Evolutionary conservation across 352 stramenopile species (phyloP), one percentile per base, ranked within the genome.

Genomic region (Pythium dissimile): DNA sequence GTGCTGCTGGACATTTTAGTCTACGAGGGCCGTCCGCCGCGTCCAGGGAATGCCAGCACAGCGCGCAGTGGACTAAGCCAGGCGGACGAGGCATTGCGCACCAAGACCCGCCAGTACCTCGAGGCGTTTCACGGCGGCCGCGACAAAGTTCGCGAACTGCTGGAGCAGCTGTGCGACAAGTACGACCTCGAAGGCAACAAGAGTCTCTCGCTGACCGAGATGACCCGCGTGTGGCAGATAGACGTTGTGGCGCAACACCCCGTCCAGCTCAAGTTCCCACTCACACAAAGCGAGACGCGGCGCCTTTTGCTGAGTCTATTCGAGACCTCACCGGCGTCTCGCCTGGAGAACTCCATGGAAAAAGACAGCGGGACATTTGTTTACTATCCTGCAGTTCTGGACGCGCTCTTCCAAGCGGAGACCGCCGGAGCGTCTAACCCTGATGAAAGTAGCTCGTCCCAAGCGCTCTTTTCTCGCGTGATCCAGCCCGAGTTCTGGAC

Each of bases 1-100:
- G 72, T 83, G 16, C 48, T 88, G 23, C 60, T 80, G 8, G 78
- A 88, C 27, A 73, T 86, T 41, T 61, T 88, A 18, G 63, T 85
- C 20, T 88, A 86, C 47, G 72, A 71, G 13, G 51, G 30, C 38
- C 39, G 41, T 26, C 39, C 42, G 1, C 47, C 72, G 66, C 69
- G 31, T 39, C 48, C 0, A 69, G 66, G 31, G 34, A 55, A 10
- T 62, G 13, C 38, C 28, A 32, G 28, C 11, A 50, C 23, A 16
- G 9, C 27, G 15, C 28, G 3, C 5, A 2, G 2, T 1, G 4
- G 18, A 1, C 20, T 55, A 26, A 49, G 21, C 5, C 18, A 55
- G 30, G 48, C 48, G 5, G 46, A 42, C 44, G 27, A 38, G 6
- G 15, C 37, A 1, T 57, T 56, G 11, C 24, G 77, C 1, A n/a